These are phyloP conservation scores for Phaeosphaeriaceae sp. DNA, from an alignment of 2,329 filamentous ascomycete genomes.

Conservation along the genomic window DNA sequence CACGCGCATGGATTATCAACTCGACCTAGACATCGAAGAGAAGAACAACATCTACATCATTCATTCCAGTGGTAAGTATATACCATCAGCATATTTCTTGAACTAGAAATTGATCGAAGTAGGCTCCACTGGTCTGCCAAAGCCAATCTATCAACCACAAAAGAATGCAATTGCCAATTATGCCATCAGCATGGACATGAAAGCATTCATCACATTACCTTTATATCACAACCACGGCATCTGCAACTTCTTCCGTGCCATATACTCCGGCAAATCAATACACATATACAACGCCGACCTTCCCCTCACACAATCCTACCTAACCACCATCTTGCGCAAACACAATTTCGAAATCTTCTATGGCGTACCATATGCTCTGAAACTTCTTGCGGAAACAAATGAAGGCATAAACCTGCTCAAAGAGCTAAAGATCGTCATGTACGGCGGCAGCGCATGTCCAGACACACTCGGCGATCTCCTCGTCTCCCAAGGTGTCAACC, in stretches of 20 bases:
- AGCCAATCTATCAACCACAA: conserved; percentile 68
- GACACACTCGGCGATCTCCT: conserved; percentile 64
- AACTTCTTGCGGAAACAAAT: conserved; percentile 66
- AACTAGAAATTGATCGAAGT: background rate
- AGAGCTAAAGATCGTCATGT: conserved; percentile 62
- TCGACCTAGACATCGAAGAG: conserved; percentile 24
- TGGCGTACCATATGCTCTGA: conserved; percentile 69
- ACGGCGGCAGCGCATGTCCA: conserved; percentile 65
- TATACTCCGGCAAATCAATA: conserved; percentile 32
- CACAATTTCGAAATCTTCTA: conserved; percentile 63
- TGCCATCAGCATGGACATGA: conserved; percentile 26
- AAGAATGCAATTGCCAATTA: conserved; percentile 35
- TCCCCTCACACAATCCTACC: conserved; percentile 25
- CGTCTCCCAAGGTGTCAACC: conserved; percentile 60
- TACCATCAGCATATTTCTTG: too few species aligned
- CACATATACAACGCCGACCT: conserved; percentile 33
- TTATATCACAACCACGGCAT: conserved; percentile 37
- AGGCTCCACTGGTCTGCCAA: conserved; percentile 68
- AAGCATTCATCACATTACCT: conserved; percentile 30
- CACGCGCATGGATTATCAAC: conserved; percentile 30
- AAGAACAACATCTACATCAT: conserved; percentile 32
- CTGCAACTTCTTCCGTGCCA: conserved; percentile 34
- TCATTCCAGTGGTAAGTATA: conserved; percentile 34
- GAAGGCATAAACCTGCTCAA: conserved; percentile 60
- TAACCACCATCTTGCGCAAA: conserved; percentile 22